These are phyloP conservation scores for Blastobotrys parvus DNA, from an alignment of 805 yeast genomes.

Conservation along the genomic window DNA sequence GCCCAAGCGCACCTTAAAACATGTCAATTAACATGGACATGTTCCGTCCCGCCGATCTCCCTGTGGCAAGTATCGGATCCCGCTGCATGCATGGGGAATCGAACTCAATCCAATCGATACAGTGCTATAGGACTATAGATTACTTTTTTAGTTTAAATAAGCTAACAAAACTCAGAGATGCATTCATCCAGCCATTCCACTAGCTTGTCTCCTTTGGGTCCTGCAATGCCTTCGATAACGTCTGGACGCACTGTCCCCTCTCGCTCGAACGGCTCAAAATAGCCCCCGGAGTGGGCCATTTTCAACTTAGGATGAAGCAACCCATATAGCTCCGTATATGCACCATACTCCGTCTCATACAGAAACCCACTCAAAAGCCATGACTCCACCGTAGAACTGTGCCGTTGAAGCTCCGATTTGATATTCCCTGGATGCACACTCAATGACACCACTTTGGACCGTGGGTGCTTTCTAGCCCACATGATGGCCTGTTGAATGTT, in stretches of 20 bases:
- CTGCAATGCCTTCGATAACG: background rate
- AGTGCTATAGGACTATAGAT: too few relatives aligned
- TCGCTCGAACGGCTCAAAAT: background rate
- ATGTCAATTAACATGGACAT: too few relatives aligned
- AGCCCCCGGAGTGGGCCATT: background rate
- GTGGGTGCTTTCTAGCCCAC: constrained; percentile 31
- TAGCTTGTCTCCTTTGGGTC: background rate
- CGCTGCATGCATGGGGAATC: too few relatives aligned
- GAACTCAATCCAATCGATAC: too few relatives aligned
- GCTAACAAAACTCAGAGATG: too few relatives aligned
- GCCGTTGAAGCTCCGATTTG: constrained; percentile 30
- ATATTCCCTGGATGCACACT: constrained; percentile 37
- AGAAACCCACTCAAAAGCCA: background rate
- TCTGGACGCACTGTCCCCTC: background rate
- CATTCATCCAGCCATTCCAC: background rate
- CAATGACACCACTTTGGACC: constrained; percentile 27
- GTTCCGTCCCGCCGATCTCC: too few relatives aligned
- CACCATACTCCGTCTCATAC: background rate
- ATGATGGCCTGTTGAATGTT: constrained; percentile 30
- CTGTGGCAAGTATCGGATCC: too few relatives aligned
- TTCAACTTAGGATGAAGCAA: background rate
- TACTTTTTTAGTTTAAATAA: too few relatives aligned
- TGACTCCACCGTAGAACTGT: too few relatives aligned
- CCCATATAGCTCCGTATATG: background rate
- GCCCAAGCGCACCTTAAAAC: too few relatives aligned